Percentiles rank a stretch among this genome's conserved stretches.
Conservation (phyloP, 2,329 filamentous ascomycete genomes). For the Ophioceras dolichostomum region DNA sequence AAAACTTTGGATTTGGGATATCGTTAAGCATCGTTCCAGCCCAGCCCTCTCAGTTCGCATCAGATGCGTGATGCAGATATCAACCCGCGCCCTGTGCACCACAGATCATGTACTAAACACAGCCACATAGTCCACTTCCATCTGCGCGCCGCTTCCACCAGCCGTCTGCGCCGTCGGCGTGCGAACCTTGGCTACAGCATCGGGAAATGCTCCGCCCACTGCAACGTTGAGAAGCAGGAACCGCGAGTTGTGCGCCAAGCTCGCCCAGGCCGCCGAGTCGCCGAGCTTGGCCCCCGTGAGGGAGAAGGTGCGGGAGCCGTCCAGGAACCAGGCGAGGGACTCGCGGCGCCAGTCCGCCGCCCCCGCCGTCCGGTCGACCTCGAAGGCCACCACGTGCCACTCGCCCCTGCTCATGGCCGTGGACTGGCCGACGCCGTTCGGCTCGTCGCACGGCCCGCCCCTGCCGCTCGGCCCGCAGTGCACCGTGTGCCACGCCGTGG, state of each 20-base stretch:
- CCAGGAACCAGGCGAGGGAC: constrained; percentile 37
- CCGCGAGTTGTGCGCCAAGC: constrained; percentile 34
- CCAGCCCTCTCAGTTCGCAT: too few species aligned
- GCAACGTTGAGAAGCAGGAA: constrained; percentile 43
- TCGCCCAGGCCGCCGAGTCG: constrained; percentile 33
- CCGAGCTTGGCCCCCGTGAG: constrained; percentile 31
- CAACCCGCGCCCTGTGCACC: too few species aligned
- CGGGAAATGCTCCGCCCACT: constrained; percentile 33
- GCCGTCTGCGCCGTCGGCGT: constrained; percentile 32
- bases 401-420: constrained; percentile 12
- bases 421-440: constrained; percentile 17
- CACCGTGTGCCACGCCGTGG: constrained; percentile 20
- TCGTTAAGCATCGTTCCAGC: too few species aligned
- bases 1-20: too few species aligned
- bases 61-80: too few species aligned
- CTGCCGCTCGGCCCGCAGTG: constrained; percentile 26
- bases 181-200: constrained; percentile 12
- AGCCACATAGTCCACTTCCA: constrained; percentile 40
- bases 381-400: constrained; percentile 35
- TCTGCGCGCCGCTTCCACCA: constrained; percentile 31
- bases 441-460: constrained; percentile 30
- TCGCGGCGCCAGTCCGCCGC: constrained; percentile 29
- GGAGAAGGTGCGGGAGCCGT: constrained; percentile 29
- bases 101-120: constrained; percentile 16
- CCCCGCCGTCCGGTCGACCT: constrained; percentile 33